phyloP scores from a whole-genome alignment of 2,329 filamentous ascomycete species.

The Scedosporium minutisporum region DNA sequence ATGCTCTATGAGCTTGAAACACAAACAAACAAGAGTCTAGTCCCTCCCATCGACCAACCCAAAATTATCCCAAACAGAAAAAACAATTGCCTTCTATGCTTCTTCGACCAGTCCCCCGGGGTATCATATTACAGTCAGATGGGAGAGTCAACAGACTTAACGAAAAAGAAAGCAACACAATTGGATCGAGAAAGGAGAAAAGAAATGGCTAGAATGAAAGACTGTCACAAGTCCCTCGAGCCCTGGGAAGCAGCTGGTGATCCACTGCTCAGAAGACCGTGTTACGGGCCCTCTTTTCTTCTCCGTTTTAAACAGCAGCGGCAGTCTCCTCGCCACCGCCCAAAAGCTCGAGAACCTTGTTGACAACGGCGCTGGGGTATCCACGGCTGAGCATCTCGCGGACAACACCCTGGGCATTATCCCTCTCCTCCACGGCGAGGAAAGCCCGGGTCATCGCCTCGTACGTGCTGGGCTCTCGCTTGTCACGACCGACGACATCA shows the following conservation, averaged over 20 bases:
- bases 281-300: not conserved
- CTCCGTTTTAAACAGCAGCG: not conserved
- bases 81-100: not conserved
- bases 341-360: slow-evolving; percentile 87
- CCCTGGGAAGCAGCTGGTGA: not conserved
- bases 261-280: not conserved
- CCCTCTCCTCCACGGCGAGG: slow-evolving; percentile 71
- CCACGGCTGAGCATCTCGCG: slow-evolving; percentile 84
- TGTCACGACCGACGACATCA: slow-evolving; percentile 62
- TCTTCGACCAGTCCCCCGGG: not conserved
- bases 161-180: not conserved
- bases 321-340: slow-evolving; percentile 25
- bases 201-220: not conserved
- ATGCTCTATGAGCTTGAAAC: not conserved
- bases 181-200: not conserved
- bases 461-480: slow-evolving; percentile 93
- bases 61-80: not conserved
- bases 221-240: not conserved
- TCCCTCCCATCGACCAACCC: slow-evolving; percentile 7
- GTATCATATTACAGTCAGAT: slow-evolving; percentile 8
- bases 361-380: slow-evolving; percentile 83
- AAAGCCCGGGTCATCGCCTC: slow-evolving; percentile 96
- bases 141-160: slow-evolving; percentile 2
- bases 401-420: slow-evolving; percentile 67
- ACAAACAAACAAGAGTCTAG: not conserved